phyloP scores from a whole-genome alignment of 2,329 filamentous ascomycete genomes.

The Pestalotiopsis sp. region DNA sequence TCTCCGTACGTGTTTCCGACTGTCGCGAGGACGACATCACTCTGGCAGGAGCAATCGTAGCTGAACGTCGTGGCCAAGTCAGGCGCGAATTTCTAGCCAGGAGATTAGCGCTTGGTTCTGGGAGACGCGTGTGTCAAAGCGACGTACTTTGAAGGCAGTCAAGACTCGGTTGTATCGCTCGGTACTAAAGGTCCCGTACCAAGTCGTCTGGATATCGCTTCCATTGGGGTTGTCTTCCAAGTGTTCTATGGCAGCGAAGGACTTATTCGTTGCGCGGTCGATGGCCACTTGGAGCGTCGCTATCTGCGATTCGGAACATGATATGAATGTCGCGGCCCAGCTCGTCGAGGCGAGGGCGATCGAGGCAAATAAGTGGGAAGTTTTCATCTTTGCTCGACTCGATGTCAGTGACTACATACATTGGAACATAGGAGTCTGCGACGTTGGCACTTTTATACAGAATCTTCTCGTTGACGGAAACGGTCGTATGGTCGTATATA shows the following conservation, averaged over 20 bases:
- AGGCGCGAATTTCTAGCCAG: constrained; percentile 1
- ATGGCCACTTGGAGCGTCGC: constrained; percentile 8
- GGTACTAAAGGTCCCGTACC: constrained; percentile 9
- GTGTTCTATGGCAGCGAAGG: constrained; percentile 1
- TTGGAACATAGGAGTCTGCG: neutral
- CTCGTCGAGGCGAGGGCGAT: neutral
- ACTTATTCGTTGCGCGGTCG: constrained; percentile 4
- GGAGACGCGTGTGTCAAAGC: neutral
- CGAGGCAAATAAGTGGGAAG: neutral
- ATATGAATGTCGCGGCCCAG: neutral
- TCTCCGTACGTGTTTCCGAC: constrained; percentile 2
- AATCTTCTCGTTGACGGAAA: neutral
- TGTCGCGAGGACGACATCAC: constrained; percentile 1
- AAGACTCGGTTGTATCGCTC: constrained; percentile 2
- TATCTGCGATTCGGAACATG: neutral
- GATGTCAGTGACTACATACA: neutral
- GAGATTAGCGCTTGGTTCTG: neutral
- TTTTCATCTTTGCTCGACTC: neutral
- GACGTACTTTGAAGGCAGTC: constrained; percentile 7
- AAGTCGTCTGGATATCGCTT: constrained; percentile 4
- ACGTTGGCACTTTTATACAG: neutral
- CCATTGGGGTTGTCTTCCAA: constrained; percentile 8
- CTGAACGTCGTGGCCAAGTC: constrained; percentile 4
- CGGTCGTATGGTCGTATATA: neutral
- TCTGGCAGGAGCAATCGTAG: constrained; percentile 2